Percentiles rank a stretch among this genome's conserved stretches.
Evolutionary conservation across 1,284 basidiomycete genomes (phyloP).

Genomic region (Apiotrichum sp.): DNA sequence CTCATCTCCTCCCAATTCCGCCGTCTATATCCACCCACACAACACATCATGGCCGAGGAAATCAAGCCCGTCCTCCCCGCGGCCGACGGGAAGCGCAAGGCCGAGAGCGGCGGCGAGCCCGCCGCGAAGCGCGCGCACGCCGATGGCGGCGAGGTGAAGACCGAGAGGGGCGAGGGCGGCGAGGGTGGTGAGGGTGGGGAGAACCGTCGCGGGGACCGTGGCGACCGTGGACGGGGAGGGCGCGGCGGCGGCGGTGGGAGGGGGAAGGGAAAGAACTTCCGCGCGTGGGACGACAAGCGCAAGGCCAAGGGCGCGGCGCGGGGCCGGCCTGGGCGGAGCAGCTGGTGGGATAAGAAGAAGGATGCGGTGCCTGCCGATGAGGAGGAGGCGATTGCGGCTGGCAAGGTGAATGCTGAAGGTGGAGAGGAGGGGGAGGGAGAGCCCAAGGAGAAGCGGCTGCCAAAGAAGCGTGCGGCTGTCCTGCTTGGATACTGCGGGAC

Average conservation of each 20-base stretch:
- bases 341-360: slow-evolving; percentile 1
- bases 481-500: slow-evolving; percentile 53
- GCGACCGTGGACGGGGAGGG: not conserved
- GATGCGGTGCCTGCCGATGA: slow-evolving; percentile 1
- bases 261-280: not conserved
- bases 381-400: slow-evolving; percentile 8
- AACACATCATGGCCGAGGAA: slow-evolving; percentile 10
- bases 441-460: slow-evolving; percentile 42
- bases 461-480: slow-evolving; percentile 54
- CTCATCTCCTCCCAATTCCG: too few species aligned
- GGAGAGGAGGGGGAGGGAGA: slow-evolving; percentile 16
- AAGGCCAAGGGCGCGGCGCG: slow-evolving; percentile 10
- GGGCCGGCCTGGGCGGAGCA: not conserved
- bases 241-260: slow-evolving; percentile 1
- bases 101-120: not conserved
- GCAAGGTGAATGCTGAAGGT: not conserved
- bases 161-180: slow-evolving; percentile 9
- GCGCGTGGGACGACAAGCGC: slow-evolving; percentile 3
- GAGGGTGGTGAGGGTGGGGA: slow-evolving; percentile 12
- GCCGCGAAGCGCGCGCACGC: not conserved
- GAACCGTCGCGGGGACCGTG: slow-evolving; percentile 6
- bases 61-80: too few species aligned
- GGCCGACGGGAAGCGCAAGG: too few species aligned
- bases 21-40: too few species aligned
- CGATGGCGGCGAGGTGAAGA: not conserved